Evolutionary conservation across 176 grass and related monocot genomes (phyloP), one percentile per base, ranked within the genome.

Genomic region (Thalia dealbata): DNA sequence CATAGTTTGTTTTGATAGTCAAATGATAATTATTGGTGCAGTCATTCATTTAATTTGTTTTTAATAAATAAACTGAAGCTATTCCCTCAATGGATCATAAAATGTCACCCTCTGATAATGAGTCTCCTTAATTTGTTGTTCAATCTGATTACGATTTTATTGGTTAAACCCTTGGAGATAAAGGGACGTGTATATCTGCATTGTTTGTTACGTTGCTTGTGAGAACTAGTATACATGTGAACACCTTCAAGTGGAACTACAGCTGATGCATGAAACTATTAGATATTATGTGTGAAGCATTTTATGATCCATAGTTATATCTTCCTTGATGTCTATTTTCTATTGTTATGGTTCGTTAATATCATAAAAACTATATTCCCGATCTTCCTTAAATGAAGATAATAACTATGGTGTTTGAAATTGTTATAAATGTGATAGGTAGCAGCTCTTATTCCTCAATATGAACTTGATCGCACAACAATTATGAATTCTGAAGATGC

Each of bases 361-460:
- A n/a, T n/a, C n/a, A n/a, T n/a, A n/a, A n/a, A n/a, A n/a, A n/a
- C n/a, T n/a, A n/a, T n/a, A n/a, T n/a, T n/a, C n/a, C n/a, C n/a
- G n/a, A n/a, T n/a, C n/a, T n/a, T n/a, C n/a, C n/a, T n/a, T n/a
- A n/a, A n/a, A n/a, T n/a, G n/a, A n/a, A n/a, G n/a, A n/a, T n/a
- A n/a, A n/a, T n/a, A n/a, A n/a, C n/a, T n/a, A n/a, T n/a, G 65
- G 12, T 50, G 15, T 19, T 32, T 76, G 24, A 51, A 10, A 64
- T 76, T 71, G 30, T 68, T n/a, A 35, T 50, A 75, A 67, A 52
- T 79, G 32, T 74, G 64, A 22, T 73, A 97, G 95, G 95, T 97
- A n/a, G 95, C 95, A 74, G 90, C 95, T 72, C 85, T 97, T 54
- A 67, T 97, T 84, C 87, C 95, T 6, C 73, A 81, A 84, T 75